Conservation (phyloP, 225 moss, liverwort and hornwort genomes). For the Thuidium tamariscinum region DNA sequence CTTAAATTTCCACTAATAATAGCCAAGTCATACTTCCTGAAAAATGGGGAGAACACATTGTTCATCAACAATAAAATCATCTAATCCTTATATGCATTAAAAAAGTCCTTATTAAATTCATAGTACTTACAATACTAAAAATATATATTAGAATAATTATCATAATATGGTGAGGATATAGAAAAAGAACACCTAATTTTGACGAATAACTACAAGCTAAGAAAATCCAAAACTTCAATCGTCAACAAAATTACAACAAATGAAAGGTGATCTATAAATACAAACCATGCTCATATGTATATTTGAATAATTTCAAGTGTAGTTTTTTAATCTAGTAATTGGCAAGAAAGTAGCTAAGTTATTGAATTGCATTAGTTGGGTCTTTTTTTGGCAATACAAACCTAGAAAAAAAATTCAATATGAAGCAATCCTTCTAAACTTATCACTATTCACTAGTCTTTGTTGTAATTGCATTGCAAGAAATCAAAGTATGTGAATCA, state of each 20-base stretch:
- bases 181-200: not conserved
- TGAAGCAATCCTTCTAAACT: no score
- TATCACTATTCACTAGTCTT: not conserved
- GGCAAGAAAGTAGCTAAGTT: not conserved
- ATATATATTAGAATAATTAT: not conserved
- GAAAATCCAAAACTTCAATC: no score
- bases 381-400: not conserved
- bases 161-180: no score
- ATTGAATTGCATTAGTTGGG: not conserved
- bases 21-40: rapidly evolving
- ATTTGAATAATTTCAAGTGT: not conserved
- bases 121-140: no score
- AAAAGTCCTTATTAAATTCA: not conserved
- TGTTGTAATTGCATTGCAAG: not conserved
- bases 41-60: not conserved
- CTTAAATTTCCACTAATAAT: not conserved
- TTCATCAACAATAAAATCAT: not conserved
- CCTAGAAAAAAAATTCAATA: not conserved
- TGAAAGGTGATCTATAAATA: not conserved
- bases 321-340: not conserved
- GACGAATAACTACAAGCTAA: not conserved
- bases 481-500: not conserved
- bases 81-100: rapidly evolving
- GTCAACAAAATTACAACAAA: not conserved
- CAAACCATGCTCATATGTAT: not conserved